Evolutionary conservation across 805 yeast species (phyloP).

Genomic region (Osmozyma mogii): DNA sequence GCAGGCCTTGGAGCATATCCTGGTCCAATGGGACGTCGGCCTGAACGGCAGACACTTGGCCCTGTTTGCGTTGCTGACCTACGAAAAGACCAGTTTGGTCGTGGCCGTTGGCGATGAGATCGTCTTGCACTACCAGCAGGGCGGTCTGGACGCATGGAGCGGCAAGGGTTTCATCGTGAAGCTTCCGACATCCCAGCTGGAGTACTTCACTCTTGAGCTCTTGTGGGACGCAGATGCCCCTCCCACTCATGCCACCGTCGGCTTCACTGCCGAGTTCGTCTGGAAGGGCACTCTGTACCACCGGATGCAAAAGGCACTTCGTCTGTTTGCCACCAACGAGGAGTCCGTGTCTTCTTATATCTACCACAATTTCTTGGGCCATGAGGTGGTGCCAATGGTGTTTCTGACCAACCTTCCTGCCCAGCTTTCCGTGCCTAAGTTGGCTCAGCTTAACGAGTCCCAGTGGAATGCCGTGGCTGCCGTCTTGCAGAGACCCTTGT

Average conservation of each 20-base stretch:
- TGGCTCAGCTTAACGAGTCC: conserved; percentile 65
- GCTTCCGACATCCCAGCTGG: conserved; percentile 59
- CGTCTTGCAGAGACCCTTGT: conserved; percentile 63
- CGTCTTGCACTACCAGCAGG: conserved; percentile 47
- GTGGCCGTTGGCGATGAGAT: conserved; percentile 84
- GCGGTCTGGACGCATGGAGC: conserved; percentile 54
- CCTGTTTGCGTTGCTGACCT: conserved; percentile 58
- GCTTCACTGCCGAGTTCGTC: conserved; percentile 77
- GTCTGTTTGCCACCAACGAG: conserved; percentile 59
- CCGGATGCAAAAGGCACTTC: conserved; percentile 77
- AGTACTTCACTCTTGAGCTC: conserved; percentile 61
- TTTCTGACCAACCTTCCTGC: conserved; percentile 57
- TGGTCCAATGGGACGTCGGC: conserved; percentile 67
- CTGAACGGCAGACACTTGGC: conserved; percentile 60
- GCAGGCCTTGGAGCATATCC: conserved; percentile 64
- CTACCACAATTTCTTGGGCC: conserved; percentile 75
- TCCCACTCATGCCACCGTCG: conserved; percentile 51
- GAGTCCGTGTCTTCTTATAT: conserved; percentile 66
- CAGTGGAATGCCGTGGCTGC: conserved; percentile 70
- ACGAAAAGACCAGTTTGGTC: conserved; percentile 56
- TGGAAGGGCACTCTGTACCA: conserved; percentile 84
- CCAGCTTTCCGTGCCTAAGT: conserved; percentile 54
- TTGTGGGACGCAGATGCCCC: conserved; percentile 32
- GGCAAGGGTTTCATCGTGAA: conserved; percentile 64
- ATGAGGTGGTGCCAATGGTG: conserved; percentile 57